Base-by-base conservation (phyloP, 2,329 filamentous ascomycete species). In the Cytospora paraplurivora region DNA sequence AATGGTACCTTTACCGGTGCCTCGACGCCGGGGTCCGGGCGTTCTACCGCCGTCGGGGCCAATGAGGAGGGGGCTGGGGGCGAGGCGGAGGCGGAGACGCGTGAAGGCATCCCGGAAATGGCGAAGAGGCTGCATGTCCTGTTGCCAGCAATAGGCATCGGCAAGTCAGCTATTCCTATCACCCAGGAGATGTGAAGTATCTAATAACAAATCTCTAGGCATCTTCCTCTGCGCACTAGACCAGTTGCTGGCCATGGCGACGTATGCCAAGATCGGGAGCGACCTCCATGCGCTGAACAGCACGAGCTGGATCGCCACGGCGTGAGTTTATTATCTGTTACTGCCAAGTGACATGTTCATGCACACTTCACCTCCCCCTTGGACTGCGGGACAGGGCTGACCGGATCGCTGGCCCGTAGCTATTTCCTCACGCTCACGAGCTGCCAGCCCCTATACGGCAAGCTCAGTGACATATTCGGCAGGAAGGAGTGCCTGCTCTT, bases 191-290 rank as follows among this genome's bases (percentile, higher is more conserved):
- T 27, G 27, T 27, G 27, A 27, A 27, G 27, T 27, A 27, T 27
- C 27, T 27, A 27, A 27, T 27, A 27, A 27, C 27, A 2, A 27
- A 27, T 27, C 27, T 27, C 27, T 27, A 27, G 27, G 27, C 34
- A 75, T 78, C 34, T 91, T 91, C 71, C 80, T 94, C 8, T 83
- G 88, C 21, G 88, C 90, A 4, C 82, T 88, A 57, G 91, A 94
- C 71, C 89, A 93, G 73, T 91, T 91, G 0, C 85, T 93, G 60
- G 87, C 91, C 35, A 85, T 93, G 56, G 86, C 87, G n/a, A 88
- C 84, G n/a, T 93, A 93, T 73, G 89, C 88, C 56, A 86, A 83
- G 67, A 93, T 94, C 69, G 90, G 90, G 12, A 91, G 84, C 62
- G 91, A 93, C 67, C 77, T 94, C 34, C 81, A 90, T 58, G 89